Conservation (phyloP, 2,329 filamentous ascomycete species). For the Aspergillus neoniger region DNA sequence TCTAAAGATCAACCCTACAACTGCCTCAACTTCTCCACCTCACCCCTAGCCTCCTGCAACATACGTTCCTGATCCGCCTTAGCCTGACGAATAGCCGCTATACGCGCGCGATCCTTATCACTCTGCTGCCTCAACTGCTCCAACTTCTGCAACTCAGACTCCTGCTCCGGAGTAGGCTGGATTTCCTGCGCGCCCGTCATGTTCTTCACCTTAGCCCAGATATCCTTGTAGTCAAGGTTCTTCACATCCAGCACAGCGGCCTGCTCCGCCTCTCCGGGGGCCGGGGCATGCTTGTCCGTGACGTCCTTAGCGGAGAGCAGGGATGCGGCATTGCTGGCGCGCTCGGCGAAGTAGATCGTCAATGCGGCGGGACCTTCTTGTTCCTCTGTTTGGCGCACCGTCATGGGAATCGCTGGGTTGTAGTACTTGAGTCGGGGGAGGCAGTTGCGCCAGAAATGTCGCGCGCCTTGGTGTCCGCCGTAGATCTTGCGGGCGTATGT, state of each 20-base stretch:
- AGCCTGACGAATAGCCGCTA: slow-evolving; percentile 43
- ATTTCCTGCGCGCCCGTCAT: slow-evolving; percentile 45
- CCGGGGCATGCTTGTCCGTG: slow-evolving; percentile 38
- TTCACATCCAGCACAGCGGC: slow-evolving; percentile 42
- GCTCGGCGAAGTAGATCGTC: slow-evolving; percentile 46
- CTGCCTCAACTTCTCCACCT: slow-evolving; percentile 45
- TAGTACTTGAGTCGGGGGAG: slow-evolving; percentile 90
- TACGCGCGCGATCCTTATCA: slow-evolving; percentile 42
- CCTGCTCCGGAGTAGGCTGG: slow-evolving; percentile 36
- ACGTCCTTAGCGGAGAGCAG: slow-evolving; percentile 25
- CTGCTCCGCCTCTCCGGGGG: slow-evolving; percentile 33
- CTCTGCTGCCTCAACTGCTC: slow-evolving; percentile 38
- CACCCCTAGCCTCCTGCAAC: slow-evolving; percentile 47
- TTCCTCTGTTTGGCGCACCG: slow-evolving; percentile 68
- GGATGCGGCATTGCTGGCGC: slow-evolving; percentile 31
- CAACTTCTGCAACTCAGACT: slow-evolving; percentile 38
- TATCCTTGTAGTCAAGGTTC: slow-evolving; percentile 41
- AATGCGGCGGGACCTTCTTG: slow-evolving; percentile 46
- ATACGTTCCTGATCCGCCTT: slow-evolving; percentile 50
- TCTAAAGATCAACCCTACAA: slow-evolving; percentile 24
- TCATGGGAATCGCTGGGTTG: slow-evolving; percentile 83
- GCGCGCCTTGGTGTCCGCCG: slow-evolving; percentile 49
- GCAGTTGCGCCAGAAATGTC: slow-evolving; percentile 84
- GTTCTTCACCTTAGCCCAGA: slow-evolving; percentile 46
- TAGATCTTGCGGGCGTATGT: slow-evolving; percentile 48